Evolutionary conservation across 2,329 filamentous ascomycete species (phyloP).

Genomic region (Colletotrichum tofieldiae): DNA sequence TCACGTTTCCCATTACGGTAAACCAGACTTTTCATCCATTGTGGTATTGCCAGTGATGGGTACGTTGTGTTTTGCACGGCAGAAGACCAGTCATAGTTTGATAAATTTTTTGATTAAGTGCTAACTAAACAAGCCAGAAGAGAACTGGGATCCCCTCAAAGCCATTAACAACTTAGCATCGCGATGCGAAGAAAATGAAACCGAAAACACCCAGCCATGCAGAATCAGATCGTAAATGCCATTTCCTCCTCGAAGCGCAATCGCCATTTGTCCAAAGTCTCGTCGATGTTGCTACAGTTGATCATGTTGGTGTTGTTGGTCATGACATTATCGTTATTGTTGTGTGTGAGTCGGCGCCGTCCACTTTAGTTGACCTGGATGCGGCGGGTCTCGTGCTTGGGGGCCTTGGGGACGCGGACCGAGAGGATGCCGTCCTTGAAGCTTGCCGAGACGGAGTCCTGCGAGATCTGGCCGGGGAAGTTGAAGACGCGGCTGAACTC

Average conservation of each 20-base stretch:
- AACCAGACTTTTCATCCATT: background rate
- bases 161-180: background rate
- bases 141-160: background rate
- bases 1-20: no score
- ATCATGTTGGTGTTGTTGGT: background rate
- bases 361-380: constrained; percentile 66
- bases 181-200: background rate
- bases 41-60: no score
- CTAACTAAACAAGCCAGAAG: constrained; percentile 9
- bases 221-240: background rate
- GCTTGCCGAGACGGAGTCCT: constrained; percentile 72
- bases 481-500: constrained; percentile 79
- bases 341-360: background rate
- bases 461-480: constrained; percentile 77
- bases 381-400: constrained; percentile 70
- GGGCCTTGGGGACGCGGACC: constrained; percentile 77
- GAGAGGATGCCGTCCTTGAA: constrained; percentile 78
- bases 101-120: background rate
- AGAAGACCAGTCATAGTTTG: background rate
- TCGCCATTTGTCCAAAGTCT: background rate
- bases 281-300: constrained; percentile 18
- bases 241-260: background rate
- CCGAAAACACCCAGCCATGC: constrained; percentile 22
- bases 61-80: no score
- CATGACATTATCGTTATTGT: background rate